Percentiles rank a stretch among this genome's conserved stretches.
Evolutionary conservation across 441 rosid species (phyloP).

Genomic region (Cnidoscolus chayamansa): DNA sequence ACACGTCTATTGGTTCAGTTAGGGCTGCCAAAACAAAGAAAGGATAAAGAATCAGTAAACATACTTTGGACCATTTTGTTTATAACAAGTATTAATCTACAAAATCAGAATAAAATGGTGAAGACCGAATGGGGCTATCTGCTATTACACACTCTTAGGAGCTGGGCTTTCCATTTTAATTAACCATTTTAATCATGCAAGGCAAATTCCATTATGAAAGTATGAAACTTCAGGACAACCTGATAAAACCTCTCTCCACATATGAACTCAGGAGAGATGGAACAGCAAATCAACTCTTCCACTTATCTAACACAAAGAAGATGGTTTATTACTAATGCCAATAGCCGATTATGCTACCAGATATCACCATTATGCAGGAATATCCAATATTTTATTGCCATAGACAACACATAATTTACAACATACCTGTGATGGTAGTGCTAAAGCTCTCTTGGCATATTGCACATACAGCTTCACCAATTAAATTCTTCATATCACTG

Average conservation of each 20-base stretch:
- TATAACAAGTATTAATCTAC: not conserved
- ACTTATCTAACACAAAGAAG: not conserved
- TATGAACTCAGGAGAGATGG: not conserved
- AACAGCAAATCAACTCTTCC: not conserved
- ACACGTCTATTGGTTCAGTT: conserved; percentile 83
- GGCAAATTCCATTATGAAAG: not conserved
- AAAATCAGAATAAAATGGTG: not conserved
- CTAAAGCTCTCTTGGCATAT: conserved; percentile 64
- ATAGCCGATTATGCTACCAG: not conserved
- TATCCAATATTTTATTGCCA: not conserved
- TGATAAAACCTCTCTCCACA: not conserved
- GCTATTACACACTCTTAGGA: not conserved
- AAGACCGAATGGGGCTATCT: not conserved
- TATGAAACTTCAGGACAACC: not conserved
- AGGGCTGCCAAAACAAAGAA: conserved; percentile 57
- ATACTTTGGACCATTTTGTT: not conserved
- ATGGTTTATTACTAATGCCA: not conserved
- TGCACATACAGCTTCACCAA: conserved; percentile 53
- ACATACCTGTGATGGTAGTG: conserved; percentile 49
- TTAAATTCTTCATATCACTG: conserved; percentile 68
- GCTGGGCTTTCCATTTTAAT: not conserved
- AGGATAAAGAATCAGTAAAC: conserved; percentile 8
- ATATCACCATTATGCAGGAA: not conserved
- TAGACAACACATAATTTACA: not conserved
- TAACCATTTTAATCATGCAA: not conserved